Evolutionary conservation across 2,329 filamentous ascomycete genomes (phyloP), one percentile per base, ranked within the genome.

Genomic region (Diaporthe sp.): DNA sequence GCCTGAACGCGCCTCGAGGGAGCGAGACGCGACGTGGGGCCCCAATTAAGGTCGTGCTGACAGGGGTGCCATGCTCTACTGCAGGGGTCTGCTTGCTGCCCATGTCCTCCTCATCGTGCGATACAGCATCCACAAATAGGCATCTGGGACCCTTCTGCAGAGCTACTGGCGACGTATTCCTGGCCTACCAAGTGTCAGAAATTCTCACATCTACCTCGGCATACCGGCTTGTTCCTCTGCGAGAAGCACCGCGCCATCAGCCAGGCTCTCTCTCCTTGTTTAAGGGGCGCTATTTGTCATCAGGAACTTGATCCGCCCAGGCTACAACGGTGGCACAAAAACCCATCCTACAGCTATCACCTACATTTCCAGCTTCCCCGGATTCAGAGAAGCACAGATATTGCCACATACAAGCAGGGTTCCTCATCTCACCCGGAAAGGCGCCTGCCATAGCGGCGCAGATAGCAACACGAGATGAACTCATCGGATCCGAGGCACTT

Each of bases 401-500:
- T 55, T 55, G 25, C 25, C 53, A 25, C n/a, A 15, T 10, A 17
- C 25, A 44, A 31, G 39, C 15, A 22, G n/a, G 6, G 9, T 25
- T 4, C 22, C 15, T 31, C 10, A 0, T 1, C 17, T 25, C 9
- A 44, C 17, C 39, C 22, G 12, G 8, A 13, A 15, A n/a, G 3
- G 31, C 34, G 34, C 34, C 28, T 31, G 25, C 8, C n/a, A 5
- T 8, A 15, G 37, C 44, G 39, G 37, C 55, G 46, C 22, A 39
- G 53, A n/a, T 7, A 39, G 15, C 10, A 39, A n/a, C 37, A 62
- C 77, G 93, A 91, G 87, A 93, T 94, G 83, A 90, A 91, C 78
- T 94, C 94, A 39, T 89, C 90, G 70, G 91, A 98, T 81, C 90
- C 92, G 71, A 92, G 94, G 42, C 92, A 97, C 82, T 98, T 97